These are phyloP conservation scores for Colletotrichum sp. DNA, from an alignment of 2,329 filamentous ascomycete genomes.

Conservation along the genomic window DNA sequence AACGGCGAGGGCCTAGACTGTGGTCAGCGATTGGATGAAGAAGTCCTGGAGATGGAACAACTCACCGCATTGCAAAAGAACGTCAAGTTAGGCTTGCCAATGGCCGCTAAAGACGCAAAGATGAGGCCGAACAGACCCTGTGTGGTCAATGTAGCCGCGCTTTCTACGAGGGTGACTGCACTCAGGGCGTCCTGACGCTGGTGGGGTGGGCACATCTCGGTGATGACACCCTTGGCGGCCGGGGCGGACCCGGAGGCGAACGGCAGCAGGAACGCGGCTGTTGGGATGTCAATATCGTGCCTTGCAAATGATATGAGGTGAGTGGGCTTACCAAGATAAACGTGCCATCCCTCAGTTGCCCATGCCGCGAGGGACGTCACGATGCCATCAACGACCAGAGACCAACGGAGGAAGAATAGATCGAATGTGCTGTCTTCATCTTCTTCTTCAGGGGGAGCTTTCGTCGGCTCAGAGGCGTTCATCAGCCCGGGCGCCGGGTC, in stretches of 20 bases:
- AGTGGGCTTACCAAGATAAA: constrained; percentile 59
- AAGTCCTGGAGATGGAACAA: neutral
- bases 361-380: constrained; percentile 69
- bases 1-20: constrained; percentile 55
- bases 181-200: constrained; percentile 71
- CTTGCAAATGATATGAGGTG: neutral
- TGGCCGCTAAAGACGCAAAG: constrained; percentile 66
- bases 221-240: constrained; percentile 75
- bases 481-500: constrained; percentile 45
- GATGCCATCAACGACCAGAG: constrained; percentile 67
- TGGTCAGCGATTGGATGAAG: constrained; percentile 12
- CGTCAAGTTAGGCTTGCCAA: constrained; percentile 64
- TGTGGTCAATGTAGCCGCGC: constrained; percentile 68
- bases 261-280: constrained; percentile 67
- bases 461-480: constrained; percentile 50
- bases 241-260: constrained; percentile 73
- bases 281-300: neutral
- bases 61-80: constrained; percentile 72
- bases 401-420: constrained; percentile 70
- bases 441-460: constrained; percentile 35
- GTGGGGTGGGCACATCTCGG: constrained; percentile 69
- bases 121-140: constrained; percentile 71
- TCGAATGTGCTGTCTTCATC: constrained; percentile 65
- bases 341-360: constrained; percentile 68
- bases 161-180: constrained; percentile 73